These are phyloP conservation scores for Blumeria graminis DNA, from an alignment of 2,329 filamentous ascomycete genomes.

Conservation along the genomic window DNA sequence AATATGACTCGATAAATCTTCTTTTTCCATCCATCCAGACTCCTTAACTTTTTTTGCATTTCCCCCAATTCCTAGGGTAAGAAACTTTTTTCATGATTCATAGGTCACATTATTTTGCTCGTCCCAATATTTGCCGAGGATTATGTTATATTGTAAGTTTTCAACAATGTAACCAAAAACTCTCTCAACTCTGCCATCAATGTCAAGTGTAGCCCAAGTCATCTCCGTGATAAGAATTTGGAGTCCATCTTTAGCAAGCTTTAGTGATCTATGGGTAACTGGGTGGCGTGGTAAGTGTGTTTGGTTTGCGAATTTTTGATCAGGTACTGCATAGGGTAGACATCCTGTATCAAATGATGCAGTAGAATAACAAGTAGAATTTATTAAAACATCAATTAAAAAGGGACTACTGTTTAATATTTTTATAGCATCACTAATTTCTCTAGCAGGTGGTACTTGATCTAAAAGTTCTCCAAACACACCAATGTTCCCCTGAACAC, in stretches of 20 bases:
- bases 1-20: neutral
- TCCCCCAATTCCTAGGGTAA: neutral
- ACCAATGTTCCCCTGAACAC: no score
- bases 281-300: neutral
- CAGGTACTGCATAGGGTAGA: no score
- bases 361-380: neutral
- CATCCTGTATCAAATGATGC: constrained; percentile 1
- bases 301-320: neutral
- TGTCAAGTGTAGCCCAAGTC: neutral
- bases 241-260: neutral
- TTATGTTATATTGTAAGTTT: no score
- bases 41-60: neutral
- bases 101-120: no score
- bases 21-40: neutral
- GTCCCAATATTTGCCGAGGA: no score
- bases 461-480: no score
- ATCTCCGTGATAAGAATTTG: neutral
- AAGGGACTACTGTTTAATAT: neutral
- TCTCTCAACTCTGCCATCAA: neutral
- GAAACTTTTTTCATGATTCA: no score
- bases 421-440: no score
- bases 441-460: no score
- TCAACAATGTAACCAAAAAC: neutral
- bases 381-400: neutral
- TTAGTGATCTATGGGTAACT: neutral